Evolutionary conservation across 306 rosid genomes (phyloP), one percentile per base, ranked within the genome.

Genomic region (Glycine latifolia): DNA sequence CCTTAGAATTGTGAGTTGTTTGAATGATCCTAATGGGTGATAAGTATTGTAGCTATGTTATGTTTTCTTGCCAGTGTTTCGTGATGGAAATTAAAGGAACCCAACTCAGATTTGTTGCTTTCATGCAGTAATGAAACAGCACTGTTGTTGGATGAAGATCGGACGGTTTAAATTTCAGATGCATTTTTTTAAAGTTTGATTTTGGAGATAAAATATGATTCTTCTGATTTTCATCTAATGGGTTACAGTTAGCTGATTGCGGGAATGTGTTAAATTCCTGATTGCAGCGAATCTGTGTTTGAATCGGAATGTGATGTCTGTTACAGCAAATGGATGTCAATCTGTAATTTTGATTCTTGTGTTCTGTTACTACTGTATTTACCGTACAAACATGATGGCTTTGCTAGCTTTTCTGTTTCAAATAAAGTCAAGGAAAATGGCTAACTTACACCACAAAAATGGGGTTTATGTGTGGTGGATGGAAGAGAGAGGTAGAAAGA

Each of bases 321-420:
- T 78, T 31, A 14, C 33, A 33, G 14, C 12, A 13, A 52, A 83
- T 83, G 62, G 60, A 39, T 56, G 13, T 44, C 73, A 46, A 3
- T 75, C n/a, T 46, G 39, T 44, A 16, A 53, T 60, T 26, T 26
- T 26, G 31, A 26, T 26, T 26, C 6, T 66, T 8, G 35, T 80
- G 31, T 26, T 26, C 31, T 26, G 31, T 26, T 26, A 26, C 31
- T 26, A 26, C 31, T 0, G 31, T 26, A 26, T 26, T 26, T 26
- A 26, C 31, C 31, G 31, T 26, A 26, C 31, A 26, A 26, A 26
- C 31, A 26, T 26, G 31, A 26, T 26, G 31, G 31, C 31, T 26
- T 26, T 26, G 31, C 31, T 26, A 26, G 31, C 31, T 26, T 26
- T 26, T 26, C 31, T 26, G 31, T 26, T 26, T 52, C 56, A 2